Evolutionary conservation across 192 early-diverging fungal species (phyloP).

Genomic region (Coemansia nantahalensis): DNA sequence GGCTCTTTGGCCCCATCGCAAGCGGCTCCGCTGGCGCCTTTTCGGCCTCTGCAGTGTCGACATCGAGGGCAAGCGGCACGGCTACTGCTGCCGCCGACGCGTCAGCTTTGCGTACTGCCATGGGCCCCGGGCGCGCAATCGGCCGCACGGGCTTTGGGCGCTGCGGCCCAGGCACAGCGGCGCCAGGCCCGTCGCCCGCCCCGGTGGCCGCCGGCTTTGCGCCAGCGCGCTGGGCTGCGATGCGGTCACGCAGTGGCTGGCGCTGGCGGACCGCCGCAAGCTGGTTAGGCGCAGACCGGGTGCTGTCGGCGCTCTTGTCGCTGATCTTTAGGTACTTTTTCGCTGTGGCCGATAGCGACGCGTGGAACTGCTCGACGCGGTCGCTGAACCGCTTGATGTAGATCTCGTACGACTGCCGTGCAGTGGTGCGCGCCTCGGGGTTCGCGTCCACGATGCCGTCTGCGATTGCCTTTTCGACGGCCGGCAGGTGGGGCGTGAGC

Average conservation of each 20-base stretch:
- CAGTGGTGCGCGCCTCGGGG: constrained; percentile 43
- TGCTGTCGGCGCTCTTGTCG: neutral
- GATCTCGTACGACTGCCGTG: constrained; percentile 42
- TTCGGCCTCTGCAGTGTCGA: neutral
- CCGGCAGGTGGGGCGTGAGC: constrained; percentile 31
- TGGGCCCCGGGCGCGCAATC: constrained; percentile 17
- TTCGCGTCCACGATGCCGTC: constrained; percentile 44
- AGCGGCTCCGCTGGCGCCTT: constrained; percentile 4
- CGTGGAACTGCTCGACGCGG: constrained; percentile 39
- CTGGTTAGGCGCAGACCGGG: constrained; percentile 10
- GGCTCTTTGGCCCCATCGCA: constrained; percentile 11
- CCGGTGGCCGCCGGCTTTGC: constrained; percentile 1
- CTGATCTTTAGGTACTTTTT: constrained; percentile 49
- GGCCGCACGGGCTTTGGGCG: constrained; percentile 41
- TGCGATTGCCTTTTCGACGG: constrained; percentile 44
- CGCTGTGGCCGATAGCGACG: constrained; percentile 31
- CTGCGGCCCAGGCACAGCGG: constrained; percentile 2
- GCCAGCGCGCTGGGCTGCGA: constrained; percentile 13
- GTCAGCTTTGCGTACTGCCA: constrained; percentile 15
- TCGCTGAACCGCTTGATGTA: constrained; percentile 43
- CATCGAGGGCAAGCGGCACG: constrained; percentile 6
- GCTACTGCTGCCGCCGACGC: constrained; percentile 10
- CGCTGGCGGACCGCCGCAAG: constrained; percentile 28
- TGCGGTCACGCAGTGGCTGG: constrained; percentile 36
- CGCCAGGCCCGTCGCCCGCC: neutral